These are phyloP conservation scores for Lanmaoa pseudosensibilis DNA, from an alignment of 768 basidiomycete genomes.

Conservation along the genomic window DNA sequence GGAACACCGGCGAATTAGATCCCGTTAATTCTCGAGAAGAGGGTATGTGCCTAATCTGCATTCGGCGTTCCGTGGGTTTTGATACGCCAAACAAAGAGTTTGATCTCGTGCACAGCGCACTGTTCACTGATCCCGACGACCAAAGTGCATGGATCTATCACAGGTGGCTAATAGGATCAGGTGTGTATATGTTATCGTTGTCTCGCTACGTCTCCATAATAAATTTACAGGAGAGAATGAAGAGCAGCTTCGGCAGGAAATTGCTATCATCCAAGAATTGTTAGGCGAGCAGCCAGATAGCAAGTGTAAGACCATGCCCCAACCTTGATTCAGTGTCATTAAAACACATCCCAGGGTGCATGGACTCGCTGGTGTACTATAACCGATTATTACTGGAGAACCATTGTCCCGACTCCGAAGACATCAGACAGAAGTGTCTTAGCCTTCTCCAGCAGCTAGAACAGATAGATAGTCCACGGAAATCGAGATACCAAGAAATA, in stretches of 20 bases:
- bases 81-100: conserved; percentile 59
- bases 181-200: conserved; percentile 39
- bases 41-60: conserved; percentile 45
- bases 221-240: conserved; percentile 53
- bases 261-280: conserved; percentile 76
- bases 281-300: conserved; percentile 88
- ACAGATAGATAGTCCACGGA: conserved; percentile 64
- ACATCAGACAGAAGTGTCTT: conserved; percentile 47
- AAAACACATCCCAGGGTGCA: conserved; percentile 66
- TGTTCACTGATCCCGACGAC: conserved; percentile 95
- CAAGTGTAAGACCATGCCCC: conserved; percentile 62
- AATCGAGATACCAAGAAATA: conserved; percentile 66
- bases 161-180: conserved; percentile 88
- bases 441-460: conserved; percentile 56
- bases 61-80: neutral
- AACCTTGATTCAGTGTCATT: neutral
- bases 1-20: conserved; percentile 57
- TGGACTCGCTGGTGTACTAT: conserved; percentile 89
- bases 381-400: conserved; percentile 63
- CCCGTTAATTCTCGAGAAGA: conserved; percentile 59
- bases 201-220: neutral
- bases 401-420: conserved; percentile 38
- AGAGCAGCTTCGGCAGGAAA: conserved; percentile 67
- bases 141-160: conserved; percentile 99
- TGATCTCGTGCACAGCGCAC: conserved; percentile 86